Evolutionary conservation across 805 yeast genomes (phyloP).

Genomic region (Pichia phayaonensis): DNA sequence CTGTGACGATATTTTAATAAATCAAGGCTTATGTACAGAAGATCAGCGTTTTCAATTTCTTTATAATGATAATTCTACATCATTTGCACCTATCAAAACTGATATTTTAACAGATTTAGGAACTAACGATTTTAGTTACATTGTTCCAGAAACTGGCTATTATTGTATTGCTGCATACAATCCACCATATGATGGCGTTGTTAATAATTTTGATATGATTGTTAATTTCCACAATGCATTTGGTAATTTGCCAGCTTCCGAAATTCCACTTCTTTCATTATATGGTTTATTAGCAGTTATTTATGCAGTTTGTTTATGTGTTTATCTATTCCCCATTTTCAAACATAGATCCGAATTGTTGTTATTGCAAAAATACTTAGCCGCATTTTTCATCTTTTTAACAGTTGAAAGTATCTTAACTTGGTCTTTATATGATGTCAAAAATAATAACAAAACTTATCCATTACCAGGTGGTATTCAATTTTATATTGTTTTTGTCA

Average conservation of each 20-base stretch:
- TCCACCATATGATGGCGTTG: slow-evolving; percentile 23
- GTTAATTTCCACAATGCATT: slow-evolving; percentile 86
- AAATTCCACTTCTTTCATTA: slow-evolving; percentile 83
- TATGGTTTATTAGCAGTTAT: slow-evolving; percentile 81
- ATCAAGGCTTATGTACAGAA: slow-evolving; percentile 44
- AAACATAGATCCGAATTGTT: slow-evolving; percentile 80
- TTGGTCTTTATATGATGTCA: slow-evolving; percentile 86
- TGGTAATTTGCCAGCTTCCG: slow-evolving; percentile 84
- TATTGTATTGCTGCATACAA: slow-evolving; percentile 80
- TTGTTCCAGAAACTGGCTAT: slow-evolving; percentile 72
- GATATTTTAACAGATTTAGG: slow-evolving; percentile 51
- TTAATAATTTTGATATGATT: slow-evolving; percentile 47
- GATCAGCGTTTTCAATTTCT: slow-evolving; percentile 58
- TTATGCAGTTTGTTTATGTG: slow-evolving; percentile 73
- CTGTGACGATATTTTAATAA: slow-evolving; percentile 68
- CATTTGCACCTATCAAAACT: slow-evolving; percentile 48
- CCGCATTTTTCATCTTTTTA: slow-evolving; percentile 76
- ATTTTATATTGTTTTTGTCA: slow-evolving; percentile 68
- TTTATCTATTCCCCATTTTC: slow-evolving; percentile 79
- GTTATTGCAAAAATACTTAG: slow-evolving; percentile 83
- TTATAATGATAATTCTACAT: slow-evolving; percentile 33
- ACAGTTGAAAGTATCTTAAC: slow-evolving; percentile 78
- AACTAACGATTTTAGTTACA: slow-evolving; percentile 52
- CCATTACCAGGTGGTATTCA: slow-evolving; percentile 42
- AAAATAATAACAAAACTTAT: slow-evolving; percentile 43